These are phyloP conservation scores for Mucor piriformis DNA, from an alignment of 371 early-diverging fungal species.

Conservation along the genomic window DNA sequence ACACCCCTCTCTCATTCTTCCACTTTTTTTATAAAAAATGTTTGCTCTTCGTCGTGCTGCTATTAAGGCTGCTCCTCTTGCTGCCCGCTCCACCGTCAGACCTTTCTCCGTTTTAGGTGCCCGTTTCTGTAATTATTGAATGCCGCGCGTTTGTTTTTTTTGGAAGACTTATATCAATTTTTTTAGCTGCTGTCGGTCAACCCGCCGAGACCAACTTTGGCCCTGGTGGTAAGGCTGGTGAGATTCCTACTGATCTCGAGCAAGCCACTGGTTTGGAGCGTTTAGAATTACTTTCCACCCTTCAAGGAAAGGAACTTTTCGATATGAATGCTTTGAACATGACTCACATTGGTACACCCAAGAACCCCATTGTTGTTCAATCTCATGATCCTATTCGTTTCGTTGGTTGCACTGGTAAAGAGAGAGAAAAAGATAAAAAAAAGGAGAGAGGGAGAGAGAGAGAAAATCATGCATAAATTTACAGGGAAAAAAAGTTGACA, in stretches of 20 bases:
- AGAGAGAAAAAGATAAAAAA: too few relatives aligned
- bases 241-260: constrained; percentile 86
- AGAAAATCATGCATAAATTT: not conserved
- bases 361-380: constrained; percentile 85
- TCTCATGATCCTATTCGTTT: constrained; percentile 84
- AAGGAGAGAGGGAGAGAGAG: too few relatives aligned
- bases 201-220: constrained; percentile 63
- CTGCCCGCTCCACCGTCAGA: constrained; percentile 29
- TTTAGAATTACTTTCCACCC: constrained; percentile 81
- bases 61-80: constrained; percentile 36
- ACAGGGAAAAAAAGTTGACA: too few relatives aligned
- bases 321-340: constrained; percentile 84
- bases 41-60: constrained; percentile 45
- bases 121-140: constrained; percentile 33
- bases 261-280: constrained; percentile 94
- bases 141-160: too few relatives aligned
- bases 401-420: constrained; percentile 92
- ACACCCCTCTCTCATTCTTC: constrained; percentile 21
- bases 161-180: not conserved
- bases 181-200: constrained; percentile 41
- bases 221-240: constrained; percentile 67
- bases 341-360: constrained; percentile 79
- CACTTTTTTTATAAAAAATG: constrained; percentile 24
- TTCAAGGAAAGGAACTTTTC: constrained; percentile 88
- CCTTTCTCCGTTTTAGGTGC: constrained; percentile 42